Evolutionary conservation across 176 grass and related monocot genomes (phyloP).

Genomic region (Neostapfia colusana): DNA sequence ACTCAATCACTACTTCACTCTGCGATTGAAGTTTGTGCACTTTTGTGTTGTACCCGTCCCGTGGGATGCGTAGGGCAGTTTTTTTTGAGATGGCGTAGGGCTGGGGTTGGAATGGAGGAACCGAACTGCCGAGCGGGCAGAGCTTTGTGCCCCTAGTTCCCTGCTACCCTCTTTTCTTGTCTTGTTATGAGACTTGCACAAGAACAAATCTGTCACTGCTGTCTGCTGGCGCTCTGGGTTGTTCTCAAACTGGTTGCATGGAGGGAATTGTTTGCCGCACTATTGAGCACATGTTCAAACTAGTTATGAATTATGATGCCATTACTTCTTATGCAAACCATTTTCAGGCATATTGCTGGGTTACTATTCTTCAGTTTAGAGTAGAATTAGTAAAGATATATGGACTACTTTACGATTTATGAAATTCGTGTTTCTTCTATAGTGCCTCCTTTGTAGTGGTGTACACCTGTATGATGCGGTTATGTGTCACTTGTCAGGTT

Average conservation of each 20-base stretch:
- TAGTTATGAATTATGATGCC: neutral
- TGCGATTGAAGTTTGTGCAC: neutral
- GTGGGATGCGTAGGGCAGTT: too few species aligned
- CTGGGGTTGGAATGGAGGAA: neutral
- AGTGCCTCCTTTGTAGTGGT: neutral
- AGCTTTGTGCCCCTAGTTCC: neutral
- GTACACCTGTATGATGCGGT: slow-evolving; percentile 6
- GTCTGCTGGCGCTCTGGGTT: neutral
- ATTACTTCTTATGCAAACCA: neutral
- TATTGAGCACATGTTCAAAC: neutral
- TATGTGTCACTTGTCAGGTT: slow-evolving; percentile 60
- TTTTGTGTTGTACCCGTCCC: neutral
- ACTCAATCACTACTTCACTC: neutral
- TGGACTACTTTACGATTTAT: neutral
- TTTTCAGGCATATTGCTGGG: neutral
- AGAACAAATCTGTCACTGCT: neutral
- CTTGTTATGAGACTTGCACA: neutral
- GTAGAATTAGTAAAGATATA: neutral
- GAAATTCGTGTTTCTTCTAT: slow-evolving; percentile 6
- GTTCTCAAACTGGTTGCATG: neutral
- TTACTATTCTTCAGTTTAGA: neutral
- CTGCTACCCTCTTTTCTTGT: neutral
- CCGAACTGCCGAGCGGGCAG: neutral
- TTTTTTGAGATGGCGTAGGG: too few species aligned
- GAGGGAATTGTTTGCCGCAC: neutral